A percentile compares a stretch with the other conserved stretches of the same genome.
These are phyloP conservation scores for Artemisia annua DNA, from an alignment of 129 eudicot species.

Conservation along the genomic window DNA sequence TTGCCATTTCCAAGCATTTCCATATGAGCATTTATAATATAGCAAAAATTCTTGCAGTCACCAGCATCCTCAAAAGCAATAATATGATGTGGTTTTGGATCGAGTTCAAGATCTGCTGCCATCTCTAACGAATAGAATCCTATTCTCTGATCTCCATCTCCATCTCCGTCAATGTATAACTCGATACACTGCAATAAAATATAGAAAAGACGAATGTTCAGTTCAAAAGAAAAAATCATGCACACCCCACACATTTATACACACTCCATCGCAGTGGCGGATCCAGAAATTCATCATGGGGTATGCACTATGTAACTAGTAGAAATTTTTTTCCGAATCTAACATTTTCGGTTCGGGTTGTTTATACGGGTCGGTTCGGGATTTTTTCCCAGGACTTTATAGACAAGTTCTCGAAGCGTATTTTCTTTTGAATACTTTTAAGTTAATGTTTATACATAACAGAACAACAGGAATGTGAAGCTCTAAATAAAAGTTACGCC, in stretches of 20 bases:
- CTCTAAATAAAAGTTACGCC: too few species aligned
- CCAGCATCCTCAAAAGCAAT: constrained; percentile 90
- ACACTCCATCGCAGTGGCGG: background rate
- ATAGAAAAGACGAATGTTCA: background rate
- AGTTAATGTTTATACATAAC: too few species aligned
- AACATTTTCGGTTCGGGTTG: too few species aligned
- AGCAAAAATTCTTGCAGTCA: constrained; percentile 78
- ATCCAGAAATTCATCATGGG: too few species aligned
- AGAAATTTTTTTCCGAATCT: too few species aligned
- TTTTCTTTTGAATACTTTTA: too few species aligned
- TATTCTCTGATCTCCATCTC: constrained; percentile 55
- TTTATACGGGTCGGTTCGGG: too few species aligned
- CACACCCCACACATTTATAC: background rate
- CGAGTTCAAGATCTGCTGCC: constrained; percentile 89
- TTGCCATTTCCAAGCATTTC: constrained; percentile 89
- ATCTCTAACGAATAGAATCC: constrained; percentile 95
- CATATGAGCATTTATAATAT: constrained; percentile 75
- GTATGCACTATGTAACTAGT: too few species aligned
- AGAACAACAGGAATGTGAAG: too few species aligned
- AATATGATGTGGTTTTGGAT: constrained; percentile 85
- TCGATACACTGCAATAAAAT: constrained; percentile 80
- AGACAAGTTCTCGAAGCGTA: too few species aligned
- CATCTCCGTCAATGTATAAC: constrained; percentile 65
- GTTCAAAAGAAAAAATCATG: too few species aligned
- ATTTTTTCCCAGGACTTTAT: too few species aligned